Percentiles rank a stretch among this genome's conserved stretches.
Evolutionary conservation across 139 green algal genomes (phyloP).

Genomic region (Spirogloea muscicola): DNA sequence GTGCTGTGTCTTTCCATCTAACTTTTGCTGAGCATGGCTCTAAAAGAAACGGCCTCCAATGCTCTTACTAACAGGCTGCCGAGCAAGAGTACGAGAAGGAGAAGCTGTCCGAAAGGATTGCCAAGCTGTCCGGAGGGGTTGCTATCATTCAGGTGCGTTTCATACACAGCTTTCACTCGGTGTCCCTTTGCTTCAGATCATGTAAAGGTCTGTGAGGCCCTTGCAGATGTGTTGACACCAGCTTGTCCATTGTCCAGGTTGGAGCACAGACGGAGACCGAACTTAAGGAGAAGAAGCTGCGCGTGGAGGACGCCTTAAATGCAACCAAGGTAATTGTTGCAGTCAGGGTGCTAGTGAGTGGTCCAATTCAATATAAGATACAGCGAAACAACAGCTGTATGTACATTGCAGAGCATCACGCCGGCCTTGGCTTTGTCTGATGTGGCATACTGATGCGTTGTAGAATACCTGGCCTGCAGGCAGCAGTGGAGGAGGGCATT

Average conservation of each 20-base stretch:
- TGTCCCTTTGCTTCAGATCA: no score
- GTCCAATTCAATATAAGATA: no score
- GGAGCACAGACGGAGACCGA: constrained; percentile 99
- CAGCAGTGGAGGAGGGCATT: constrained; percentile 98
- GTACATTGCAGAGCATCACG: no score
- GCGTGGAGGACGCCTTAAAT: constrained; percentile 98
- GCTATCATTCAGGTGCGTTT: constrained; percentile 80
- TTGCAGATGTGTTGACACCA: no score
- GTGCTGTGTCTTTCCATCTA: not conserved
- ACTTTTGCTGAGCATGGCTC: not conserved
- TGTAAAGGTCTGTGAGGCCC: no score
- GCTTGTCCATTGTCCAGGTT: constrained; percentile 73
- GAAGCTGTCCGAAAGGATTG: constrained; percentile 99
- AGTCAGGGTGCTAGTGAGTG: no score
- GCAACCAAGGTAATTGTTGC: constrained; percentile 86
- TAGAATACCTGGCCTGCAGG: no score
- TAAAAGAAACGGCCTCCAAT: constrained; percentile 8
- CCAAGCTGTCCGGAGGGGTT: constrained; percentile 90
- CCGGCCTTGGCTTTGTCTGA: no score
- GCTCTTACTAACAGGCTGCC: constrained; percentile 25
- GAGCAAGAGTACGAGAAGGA: constrained; percentile 94
- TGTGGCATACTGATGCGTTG: no score
- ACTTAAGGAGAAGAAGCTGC: constrained; percentile 99
- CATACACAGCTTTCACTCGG: no score
- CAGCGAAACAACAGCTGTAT: no score